A percentile compares a stretch with the other conserved stretches of the same genome.
These are phyloP conservation scores for Rhododendron henanense DNA, from an alignment of 148 eudicot genomes.

Conservation along the genomic window DNA sequence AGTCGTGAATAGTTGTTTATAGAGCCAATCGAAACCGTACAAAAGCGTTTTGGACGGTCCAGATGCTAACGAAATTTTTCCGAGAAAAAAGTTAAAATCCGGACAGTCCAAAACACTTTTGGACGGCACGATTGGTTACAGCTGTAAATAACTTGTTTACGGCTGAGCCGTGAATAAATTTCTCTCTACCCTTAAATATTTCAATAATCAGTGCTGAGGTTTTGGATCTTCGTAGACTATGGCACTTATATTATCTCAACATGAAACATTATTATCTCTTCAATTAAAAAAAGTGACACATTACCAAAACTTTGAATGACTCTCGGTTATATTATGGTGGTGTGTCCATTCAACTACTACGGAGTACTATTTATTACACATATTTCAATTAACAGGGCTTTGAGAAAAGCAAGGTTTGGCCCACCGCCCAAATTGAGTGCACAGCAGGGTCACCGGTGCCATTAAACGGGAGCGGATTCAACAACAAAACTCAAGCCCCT, in stretches of 20 bases:
- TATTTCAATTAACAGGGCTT: neutral
- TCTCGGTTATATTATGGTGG: neutral
- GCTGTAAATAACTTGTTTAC: too few relatives aligned
- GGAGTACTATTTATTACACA: neutral
- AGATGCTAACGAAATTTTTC: too few relatives aligned
- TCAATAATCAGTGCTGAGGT: neutral
- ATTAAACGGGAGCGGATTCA: too few relatives aligned
- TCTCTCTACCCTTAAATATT: neutral
- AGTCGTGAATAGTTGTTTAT: too few relatives aligned
- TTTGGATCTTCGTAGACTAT: neutral
- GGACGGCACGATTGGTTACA: too few relatives aligned
- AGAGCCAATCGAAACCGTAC: too few relatives aligned
- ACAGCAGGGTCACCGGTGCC: too few relatives aligned
- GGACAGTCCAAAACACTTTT: too few relatives aligned
- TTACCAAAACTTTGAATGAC: neutral
- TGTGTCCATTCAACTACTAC: neutral
- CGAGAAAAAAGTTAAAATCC: too few relatives aligned
- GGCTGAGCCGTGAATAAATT: too few relatives aligned
- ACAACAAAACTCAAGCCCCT: too few relatives aligned
- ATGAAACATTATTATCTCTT: neutral
- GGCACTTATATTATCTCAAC: neutral
- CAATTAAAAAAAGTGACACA: neutral
- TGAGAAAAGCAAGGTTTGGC: neutral
- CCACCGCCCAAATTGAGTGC: neutral
- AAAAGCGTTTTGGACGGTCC: too few relatives aligned